These are phyloP conservation scores for Maudiozyma bulderi DNA, from an alignment of 805 yeast genomes.

Conservation along the genomic window DNA sequence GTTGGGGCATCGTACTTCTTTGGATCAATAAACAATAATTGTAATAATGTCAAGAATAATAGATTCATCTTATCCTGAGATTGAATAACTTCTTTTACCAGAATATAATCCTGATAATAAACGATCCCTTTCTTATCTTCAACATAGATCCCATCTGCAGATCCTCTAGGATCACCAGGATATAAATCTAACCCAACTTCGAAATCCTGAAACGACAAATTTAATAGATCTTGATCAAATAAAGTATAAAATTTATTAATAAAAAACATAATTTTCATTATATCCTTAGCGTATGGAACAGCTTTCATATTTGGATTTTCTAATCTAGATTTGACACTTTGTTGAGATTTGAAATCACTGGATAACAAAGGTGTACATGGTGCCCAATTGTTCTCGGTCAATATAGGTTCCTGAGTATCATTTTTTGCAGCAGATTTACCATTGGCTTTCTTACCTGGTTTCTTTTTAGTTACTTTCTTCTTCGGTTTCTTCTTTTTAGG, in stretches of 20 bases:
- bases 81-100: constrained; percentile 14
- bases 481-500: background rate
- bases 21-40: constrained; percentile 9
- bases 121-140: constrained; percentile 3
- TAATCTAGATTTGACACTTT: constrained; percentile 13
- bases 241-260: constrained; percentile 15
- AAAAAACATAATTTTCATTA: constrained; percentile 16
- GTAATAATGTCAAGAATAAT: constrained; percentile 13
- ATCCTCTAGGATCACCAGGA: constrained; percentile 12
- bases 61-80: constrained; percentile 21
- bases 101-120: constrained; percentile 17
- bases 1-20: constrained; percentile 13
- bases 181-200: constrained; percentile 21
- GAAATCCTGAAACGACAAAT: constrained; percentile 19
- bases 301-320: constrained; percentile 15
- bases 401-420: constrained; percentile 16
- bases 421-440: background rate
- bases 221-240: constrained; percentile 14
- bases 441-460: background rate
- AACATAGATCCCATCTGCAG: constrained; percentile 10
- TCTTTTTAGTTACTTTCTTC: background rate
- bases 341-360: constrained; percentile 14
- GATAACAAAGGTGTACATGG: constrained; percentile 19
- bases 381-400: constrained; percentile 19
- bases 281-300: constrained; percentile 17